Evolutionary conservation across 2,329 filamentous ascomycete genomes (phyloP).

Genomic region (Pyrenochaeta sp.): DNA sequence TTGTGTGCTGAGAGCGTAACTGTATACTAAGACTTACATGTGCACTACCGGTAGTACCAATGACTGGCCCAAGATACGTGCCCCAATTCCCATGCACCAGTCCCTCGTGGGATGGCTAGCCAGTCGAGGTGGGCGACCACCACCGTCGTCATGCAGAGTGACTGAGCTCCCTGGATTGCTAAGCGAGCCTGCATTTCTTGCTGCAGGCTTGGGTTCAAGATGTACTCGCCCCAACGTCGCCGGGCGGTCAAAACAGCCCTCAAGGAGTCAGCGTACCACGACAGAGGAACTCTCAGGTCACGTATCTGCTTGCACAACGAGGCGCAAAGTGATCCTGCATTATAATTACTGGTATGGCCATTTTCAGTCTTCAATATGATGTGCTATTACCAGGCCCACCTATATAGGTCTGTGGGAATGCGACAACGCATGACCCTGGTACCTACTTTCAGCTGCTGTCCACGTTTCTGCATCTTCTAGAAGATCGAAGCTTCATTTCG

Average conservation of each 20-base stretch:
- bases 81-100: slow-evolving; percentile 5
- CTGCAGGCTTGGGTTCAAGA: slow-evolving; percentile 18
- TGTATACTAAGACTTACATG: slow-evolving; percentile 25
- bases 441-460: not conserved
- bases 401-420: not conserved
- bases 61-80: slow-evolving; percentile 12
- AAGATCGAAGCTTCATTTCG: slow-evolving; percentile 1
- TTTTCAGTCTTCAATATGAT: slow-evolving; percentile 9
- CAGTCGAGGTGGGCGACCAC: slow-evolving; percentile 8
- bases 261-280: not conserved
- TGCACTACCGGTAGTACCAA: slow-evolving; percentile 17
- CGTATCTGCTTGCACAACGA: not conserved
- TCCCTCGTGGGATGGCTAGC: slow-evolving; percentile 7
- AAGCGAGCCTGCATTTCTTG: slow-evolving; percentile 17
- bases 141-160: slow-evolving; percentile 18
- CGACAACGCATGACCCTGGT: not conserved
- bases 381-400: not conserved
- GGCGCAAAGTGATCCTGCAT: slow-evolving; percentile 5
- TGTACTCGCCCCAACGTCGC: slow-evolving; percentile 23
- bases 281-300: not conserved
- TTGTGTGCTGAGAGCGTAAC: slow-evolving; percentile 17
- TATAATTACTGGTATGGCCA: slow-evolving; percentile 1
- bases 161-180: slow-evolving; percentile 13
- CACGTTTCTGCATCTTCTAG: slow-evolving; percentile 1
- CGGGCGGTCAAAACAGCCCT: slow-evolving; percentile 4